phyloP scores from a whole-genome alignment of 495 filamentous ascomycete species.

The Trichoderma asperelloides region DNA sequence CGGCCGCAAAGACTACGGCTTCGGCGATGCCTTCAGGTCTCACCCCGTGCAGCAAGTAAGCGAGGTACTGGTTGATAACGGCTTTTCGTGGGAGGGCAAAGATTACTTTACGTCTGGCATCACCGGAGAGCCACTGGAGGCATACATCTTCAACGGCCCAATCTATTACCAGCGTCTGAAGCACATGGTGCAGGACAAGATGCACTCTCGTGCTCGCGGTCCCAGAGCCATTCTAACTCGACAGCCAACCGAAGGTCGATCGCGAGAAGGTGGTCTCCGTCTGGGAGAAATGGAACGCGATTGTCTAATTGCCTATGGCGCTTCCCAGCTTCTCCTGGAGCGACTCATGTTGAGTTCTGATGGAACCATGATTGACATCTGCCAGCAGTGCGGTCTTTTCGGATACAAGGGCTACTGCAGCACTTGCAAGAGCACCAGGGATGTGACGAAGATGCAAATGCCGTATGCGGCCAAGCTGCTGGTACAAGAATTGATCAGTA shows the following conservation, averaged over 20 bases:
- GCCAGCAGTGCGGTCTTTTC: constrained; percentile 86
- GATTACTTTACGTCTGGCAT: constrained; percentile 94
- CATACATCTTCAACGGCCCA: constrained; percentile 96
- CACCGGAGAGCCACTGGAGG: constrained; percentile 84
- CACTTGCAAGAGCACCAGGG: constrained; percentile 71
- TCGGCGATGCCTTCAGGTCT: constrained; percentile 93
- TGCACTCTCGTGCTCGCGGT: constrained; percentile 89
- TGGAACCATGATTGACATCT: constrained; percentile 83
- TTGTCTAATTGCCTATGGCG: constrained; percentile 92
- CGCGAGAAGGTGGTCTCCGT: constrained; percentile 82
- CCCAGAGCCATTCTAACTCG: constrained; percentile 87
- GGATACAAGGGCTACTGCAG: constrained; percentile 91
- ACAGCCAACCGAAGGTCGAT: constrained; percentile 93
- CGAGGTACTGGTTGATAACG: constrained; percentile 69
- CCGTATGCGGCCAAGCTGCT: constrained; percentile 98
- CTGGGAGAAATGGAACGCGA: constrained; percentile 99
- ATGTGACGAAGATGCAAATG: constrained; percentile 84
- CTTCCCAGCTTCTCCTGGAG: constrained; percentile 84
- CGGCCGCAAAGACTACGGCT: constrained; percentile 64
- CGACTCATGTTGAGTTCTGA: constrained; percentile 91
- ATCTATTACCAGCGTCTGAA: constrained; percentile 99
- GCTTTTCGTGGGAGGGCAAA: constrained; percentile 93
- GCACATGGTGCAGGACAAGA: constrained; percentile 99
- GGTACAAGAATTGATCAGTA: constrained; percentile 92
- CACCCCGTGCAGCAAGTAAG: constrained; percentile 88